Percentiles rank a stretch among this genome's conserved stretches.
Conservation (phyloP, 208 protist species). For the Dictyostelium gargantuum region DNA sequence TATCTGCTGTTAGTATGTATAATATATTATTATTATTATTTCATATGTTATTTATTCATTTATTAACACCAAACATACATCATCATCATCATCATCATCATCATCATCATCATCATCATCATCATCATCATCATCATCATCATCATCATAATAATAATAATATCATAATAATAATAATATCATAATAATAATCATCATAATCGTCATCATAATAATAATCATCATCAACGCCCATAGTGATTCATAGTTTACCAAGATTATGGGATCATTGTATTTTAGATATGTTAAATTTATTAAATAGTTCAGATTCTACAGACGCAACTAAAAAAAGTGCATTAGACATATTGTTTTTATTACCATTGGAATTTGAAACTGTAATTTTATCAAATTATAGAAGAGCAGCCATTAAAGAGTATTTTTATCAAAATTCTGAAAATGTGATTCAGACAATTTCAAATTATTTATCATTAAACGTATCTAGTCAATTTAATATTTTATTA, state of each 20-base stretch:
- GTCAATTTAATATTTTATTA: background rate
- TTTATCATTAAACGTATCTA: background rate
- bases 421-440: background rate
- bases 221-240: too few species aligned
- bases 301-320: background rate
- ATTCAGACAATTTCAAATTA: background rate
- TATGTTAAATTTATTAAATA: conserved; percentile 1
- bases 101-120: too few species aligned
- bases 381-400: conserved; percentile 2
- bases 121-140: too few species aligned
- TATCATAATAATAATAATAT: too few species aligned
- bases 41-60: too few species aligned
- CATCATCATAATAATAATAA: too few species aligned
- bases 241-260: conserved; percentile 26
- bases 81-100: too few species aligned
- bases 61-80: too few species aligned
- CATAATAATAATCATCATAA: too few species aligned
- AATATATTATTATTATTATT: too few species aligned
- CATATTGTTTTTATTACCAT: conserved; percentile 33
- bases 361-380: conserved; percentile 41
- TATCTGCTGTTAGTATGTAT: conserved; percentile 25
- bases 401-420: background rate
- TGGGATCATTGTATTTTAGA: conserved; percentile 7
- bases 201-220: too few species aligned
- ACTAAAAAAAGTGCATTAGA: background rate